Conservation (phyloP, 305 asterid genomes). For the Ilex paraguariensis region DNA sequence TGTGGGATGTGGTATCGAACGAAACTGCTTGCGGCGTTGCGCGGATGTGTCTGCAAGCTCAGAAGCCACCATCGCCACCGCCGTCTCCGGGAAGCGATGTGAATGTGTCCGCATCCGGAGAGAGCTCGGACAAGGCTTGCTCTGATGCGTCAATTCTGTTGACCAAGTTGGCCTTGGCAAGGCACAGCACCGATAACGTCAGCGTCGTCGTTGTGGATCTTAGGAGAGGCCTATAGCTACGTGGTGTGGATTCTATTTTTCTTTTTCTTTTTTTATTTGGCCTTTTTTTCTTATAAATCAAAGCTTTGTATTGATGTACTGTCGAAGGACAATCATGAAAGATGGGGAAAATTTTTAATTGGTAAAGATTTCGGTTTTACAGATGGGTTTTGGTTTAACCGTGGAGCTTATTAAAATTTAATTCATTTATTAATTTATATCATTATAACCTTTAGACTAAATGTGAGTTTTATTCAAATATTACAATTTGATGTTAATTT, state of each 20-base stretch:
- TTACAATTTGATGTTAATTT: no score
- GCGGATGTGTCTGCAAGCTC: constrained; percentile 63
- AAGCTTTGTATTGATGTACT: no score
- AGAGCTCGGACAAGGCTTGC: constrained; percentile 69
- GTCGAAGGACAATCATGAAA: no score
- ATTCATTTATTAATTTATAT: no score
- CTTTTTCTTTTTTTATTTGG: neutral
- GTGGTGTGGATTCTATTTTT: no score
- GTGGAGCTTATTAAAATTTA: no score
- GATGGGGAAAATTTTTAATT: no score
- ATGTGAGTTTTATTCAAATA: no score
- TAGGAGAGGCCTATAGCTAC: constrained; percentile 26
- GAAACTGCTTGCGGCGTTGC: constrained; percentile 93
- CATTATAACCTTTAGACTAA: no score
- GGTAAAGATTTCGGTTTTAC: no score
- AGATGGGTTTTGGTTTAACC: no score
- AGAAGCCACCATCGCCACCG: constrained; percentile 43
- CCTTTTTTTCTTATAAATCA: no score
- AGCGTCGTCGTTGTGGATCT: constrained; percentile 85
- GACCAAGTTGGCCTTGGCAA: constrained; percentile 87
- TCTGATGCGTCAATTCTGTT: constrained; percentile 83
- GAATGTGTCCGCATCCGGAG: constrained; percentile 38
- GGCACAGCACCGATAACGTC: constrained; percentile 74
- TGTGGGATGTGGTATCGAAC: constrained; percentile 90
- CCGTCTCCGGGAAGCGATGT: constrained; percentile 39